Conservation (phyloP, 108 stramenopile species). For the Cyclotella kingstonii region DNA sequence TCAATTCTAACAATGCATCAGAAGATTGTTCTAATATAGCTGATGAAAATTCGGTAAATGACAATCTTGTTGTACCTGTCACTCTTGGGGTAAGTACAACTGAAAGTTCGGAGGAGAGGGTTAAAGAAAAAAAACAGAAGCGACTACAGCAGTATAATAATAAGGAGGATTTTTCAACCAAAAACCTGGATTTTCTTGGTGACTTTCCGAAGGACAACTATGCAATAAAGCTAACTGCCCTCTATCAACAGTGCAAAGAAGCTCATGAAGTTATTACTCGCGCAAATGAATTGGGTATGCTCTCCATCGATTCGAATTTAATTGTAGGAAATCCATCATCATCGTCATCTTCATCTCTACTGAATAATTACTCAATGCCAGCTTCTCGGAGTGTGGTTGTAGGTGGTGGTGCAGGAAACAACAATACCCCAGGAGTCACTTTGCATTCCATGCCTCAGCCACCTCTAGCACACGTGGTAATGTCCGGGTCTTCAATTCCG, state of each 20-base stretch:
- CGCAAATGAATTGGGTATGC: constrained; percentile 4
- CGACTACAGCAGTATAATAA: background rate
- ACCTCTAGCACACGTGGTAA: background rate
- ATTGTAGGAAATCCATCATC: background rate
- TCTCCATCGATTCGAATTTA: background rate
- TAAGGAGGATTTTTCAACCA: background rate
- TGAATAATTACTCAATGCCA: background rate
- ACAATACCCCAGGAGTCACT: constrained; percentile 1
- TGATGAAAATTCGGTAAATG: background rate
- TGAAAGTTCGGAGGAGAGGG: no score
- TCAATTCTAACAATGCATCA: background rate
- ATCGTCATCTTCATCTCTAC: background rate
- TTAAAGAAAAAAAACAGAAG: no score
- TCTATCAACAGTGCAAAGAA: constrained; percentile 15
- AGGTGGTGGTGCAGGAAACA: background rate
- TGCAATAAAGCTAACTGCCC: background rate
- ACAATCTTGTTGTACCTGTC: no score
- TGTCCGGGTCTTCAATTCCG: background rate
- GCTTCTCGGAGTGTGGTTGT: background rate
- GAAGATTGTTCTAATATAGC: background rate
- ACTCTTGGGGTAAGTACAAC: no score
- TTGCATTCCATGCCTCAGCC: constrained; percentile 13
- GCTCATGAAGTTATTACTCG: constrained; percentile 6
- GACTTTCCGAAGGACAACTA: background rate
- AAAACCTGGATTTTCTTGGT: background rate